phyloP scores from a whole-genome alignment of 257 asterid genomes.

The Solanum arcanum region DNA sequence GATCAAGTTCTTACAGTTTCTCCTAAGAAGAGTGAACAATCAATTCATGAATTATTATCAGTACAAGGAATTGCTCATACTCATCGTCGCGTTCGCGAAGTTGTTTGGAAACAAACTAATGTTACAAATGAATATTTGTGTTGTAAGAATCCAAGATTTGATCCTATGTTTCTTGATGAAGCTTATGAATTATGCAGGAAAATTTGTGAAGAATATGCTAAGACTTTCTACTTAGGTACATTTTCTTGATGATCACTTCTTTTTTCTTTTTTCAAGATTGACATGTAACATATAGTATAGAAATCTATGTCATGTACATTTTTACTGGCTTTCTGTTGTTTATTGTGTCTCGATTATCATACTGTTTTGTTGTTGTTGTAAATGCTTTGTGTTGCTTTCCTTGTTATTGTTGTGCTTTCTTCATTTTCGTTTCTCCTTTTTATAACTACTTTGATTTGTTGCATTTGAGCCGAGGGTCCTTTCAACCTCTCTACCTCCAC shows the following conservation, averaged over 20 bases:
- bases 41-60: slow-evolving; percentile 23
- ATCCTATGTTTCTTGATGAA: slow-evolving; percentile 57
- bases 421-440: background rate
- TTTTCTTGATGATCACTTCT: background rate
- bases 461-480: background rate
- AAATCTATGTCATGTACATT: background rate
- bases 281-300: background rate
- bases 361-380: background rate
- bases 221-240: slow-evolving; percentile 67
- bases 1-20: slow-evolving; percentile 27
- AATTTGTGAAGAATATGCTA: slow-evolving; percentile 80
- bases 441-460: background rate
- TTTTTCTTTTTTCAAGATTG: background rate
- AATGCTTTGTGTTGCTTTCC: background rate
- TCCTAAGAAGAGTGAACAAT: slow-evolving; percentile 20
- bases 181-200: slow-evolving; percentile 56
- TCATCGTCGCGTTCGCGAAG: slow-evolving; percentile 31
- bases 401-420: background rate
- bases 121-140: background rate
- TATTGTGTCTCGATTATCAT: background rate
- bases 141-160: slow-evolving; percentile 18
- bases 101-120: slow-evolving; percentile 46
- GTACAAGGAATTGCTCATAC: slow-evolving; percentile 29
- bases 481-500: background rate
- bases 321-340: background rate